Evolutionary conservation across 2,329 filamentous ascomycete species (phyloP).

Genomic region (Fusarium poae): DNA sequence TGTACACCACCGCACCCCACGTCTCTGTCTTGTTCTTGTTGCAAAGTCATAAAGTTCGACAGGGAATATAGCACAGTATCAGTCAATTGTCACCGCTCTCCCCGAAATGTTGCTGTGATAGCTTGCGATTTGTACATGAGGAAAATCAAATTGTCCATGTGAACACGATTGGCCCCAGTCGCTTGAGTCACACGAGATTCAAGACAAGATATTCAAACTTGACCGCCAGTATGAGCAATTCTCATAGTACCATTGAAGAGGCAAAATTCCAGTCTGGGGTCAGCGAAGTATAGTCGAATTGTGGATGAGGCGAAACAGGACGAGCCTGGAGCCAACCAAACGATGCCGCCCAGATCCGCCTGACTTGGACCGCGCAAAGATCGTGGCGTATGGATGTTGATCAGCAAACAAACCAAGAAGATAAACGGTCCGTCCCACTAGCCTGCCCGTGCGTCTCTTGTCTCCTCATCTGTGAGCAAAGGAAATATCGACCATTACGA

Average conservation of each 20-base stretch:
- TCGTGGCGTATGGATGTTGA: conserved; percentile 23
- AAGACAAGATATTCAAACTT: conserved; percentile 34
- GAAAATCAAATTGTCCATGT: conserved; percentile 41
- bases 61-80: conserved; percentile 30
- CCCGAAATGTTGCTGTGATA: conserved; percentile 16
- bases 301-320: conserved; percentile 38
- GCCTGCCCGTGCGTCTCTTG: conserved; percentile 30
- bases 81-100: conserved; percentile 32
- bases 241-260: conserved; percentile 36
- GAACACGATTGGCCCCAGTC: conserved; percentile 33
- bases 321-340: conserved; percentile 41
- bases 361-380: conserved; percentile 24
- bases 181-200: conserved; percentile 42
- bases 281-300: conserved; percentile 22
- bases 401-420: conserved; percentile 20
- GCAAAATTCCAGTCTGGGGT: conserved; percentile 34
- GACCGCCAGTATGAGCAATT: conserved; percentile 44
- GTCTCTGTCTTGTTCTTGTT: conserved; percentile 20
- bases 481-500: conserved; percentile 31
- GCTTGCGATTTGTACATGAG: conserved; percentile 33
- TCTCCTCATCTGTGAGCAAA: conserved; percentile 22
- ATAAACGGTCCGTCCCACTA: conserved; percentile 51
- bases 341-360: conserved; percentile 37
- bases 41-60: conserved; percentile 31
- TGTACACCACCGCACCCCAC: conserved; percentile 36